These are phyloP conservation scores for Clitopilus hobsonii DNA, from an alignment of 768 basidiomycete genomes.

Conservation along the genomic window DNA sequence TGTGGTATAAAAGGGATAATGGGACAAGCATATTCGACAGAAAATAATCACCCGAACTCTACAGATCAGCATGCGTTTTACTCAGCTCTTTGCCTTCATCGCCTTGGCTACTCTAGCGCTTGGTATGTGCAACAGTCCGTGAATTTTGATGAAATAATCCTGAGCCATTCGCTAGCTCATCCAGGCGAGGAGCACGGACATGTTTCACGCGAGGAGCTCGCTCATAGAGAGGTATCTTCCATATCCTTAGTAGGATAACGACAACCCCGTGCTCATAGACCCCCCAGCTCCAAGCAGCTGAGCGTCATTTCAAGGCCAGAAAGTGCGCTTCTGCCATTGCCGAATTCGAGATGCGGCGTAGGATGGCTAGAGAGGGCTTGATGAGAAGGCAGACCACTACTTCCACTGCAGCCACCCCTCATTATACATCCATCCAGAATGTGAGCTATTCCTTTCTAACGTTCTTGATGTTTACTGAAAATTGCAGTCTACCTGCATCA, in stretches of 20 bases:
- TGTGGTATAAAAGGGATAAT: neutral
- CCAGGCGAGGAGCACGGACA: constrained; percentile 5
- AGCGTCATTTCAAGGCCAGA: constrained; percentile 2
- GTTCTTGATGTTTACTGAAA: neutral
- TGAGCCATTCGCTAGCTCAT: neutral
- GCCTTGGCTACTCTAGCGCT: neutral
- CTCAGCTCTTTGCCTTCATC: constrained; percentile 1
- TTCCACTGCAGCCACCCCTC: constrained; percentile 3
- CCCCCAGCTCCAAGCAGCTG: neutral
- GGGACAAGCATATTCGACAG: neutral
- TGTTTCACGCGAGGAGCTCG: neutral
- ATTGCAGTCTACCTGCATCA: neutral
- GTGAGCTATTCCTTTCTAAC: neutral
- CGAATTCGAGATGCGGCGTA: constrained; percentile 3
- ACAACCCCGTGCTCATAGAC: too few species aligned
- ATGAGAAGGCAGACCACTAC: constrained; percentile 8
- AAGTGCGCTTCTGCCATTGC: constrained; percentile 5
- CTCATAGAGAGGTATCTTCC: neutral
- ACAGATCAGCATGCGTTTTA: neutral
- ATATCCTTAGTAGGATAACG: neutral
- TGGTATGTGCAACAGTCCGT: neutral
- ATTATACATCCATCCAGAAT: constrained; percentile 6
- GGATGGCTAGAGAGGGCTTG: neutral
- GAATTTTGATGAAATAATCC: neutral
- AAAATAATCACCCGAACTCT: neutral